A percentile compares a stretch with the other conserved stretches of the same genome.
Conservation (phyloP, 768 basidiomycete genomes). For the Leccinum subgranulosum region DNA sequence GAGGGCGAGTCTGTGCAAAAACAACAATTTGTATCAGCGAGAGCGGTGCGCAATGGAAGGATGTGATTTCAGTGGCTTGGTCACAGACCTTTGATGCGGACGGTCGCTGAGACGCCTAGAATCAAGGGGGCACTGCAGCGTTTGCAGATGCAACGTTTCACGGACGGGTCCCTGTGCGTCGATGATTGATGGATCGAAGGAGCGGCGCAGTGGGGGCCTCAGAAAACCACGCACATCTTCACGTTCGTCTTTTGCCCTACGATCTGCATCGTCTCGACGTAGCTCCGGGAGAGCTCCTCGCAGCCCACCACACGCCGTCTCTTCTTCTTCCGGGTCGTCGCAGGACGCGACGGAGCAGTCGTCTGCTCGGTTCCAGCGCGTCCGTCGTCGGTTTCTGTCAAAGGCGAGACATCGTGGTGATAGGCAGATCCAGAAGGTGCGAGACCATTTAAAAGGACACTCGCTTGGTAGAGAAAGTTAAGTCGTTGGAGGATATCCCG, state of each 20-base stretch:
- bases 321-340: constrained; percentile 10
- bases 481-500: constrained; percentile 78
- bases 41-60: too few relatives aligned
- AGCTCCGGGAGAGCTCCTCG: constrained; percentile 59
- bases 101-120: constrained; percentile 61
- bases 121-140: constrained; percentile 62
- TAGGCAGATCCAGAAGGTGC: constrained; percentile 9
- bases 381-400: background rate
- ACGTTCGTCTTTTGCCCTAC: constrained; percentile 77
- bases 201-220: background rate
- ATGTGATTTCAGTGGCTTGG: background rate
- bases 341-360: background rate
- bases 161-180: constrained; percentile 64
- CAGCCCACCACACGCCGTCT: constrained; percentile 31
- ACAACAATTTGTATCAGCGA: constrained; percentile 1
- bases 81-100: constrained; percentile 62
- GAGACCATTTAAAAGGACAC: constrained; percentile 53
- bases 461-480: constrained; percentile 84
- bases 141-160: constrained; percentile 81
- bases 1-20: constrained; percentile 35
- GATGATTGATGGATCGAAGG: background rate
- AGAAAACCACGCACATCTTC: constrained; percentile 61
- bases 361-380: background rate
- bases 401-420: background rate
- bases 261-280: constrained; percentile 61